Base-by-base conservation (phyloP, 148 eudicot genomes). In the Fagopyrum homotropicum region DNA sequence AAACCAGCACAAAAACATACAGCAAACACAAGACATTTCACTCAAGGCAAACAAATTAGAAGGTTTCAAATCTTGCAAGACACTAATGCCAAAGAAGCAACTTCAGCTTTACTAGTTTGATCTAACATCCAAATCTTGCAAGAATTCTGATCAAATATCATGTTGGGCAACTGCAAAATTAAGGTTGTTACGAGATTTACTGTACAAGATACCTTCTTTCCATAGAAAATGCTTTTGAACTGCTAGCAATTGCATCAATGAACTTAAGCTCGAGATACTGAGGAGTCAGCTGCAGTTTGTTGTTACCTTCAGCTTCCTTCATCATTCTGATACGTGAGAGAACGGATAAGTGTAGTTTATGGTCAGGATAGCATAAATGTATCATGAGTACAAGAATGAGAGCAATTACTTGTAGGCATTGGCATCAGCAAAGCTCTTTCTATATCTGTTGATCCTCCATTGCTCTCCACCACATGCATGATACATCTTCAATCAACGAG, bases 301-400 rank as follows among this genome's bases (percentile, higher is more conserved):
- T 87, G 86, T 93, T 91, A 77, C 93, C 95, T 81, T 93, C 98
- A 1, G 97, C 97, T 78, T 93, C 98, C 83, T 85, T 91, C 76
- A 88, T 74, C 50, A 89, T 84, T 75, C 98, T 22, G 26, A 22
- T 22, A 22, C 26, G 26, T 93, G 87, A 50, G 82, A 72, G 83
- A 57, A 19, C 19, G 44, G 44, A 68, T 30, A 70, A 10, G 45
- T 69, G 73, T 49, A 35, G 63, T 17, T 19, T 57, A 57, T 57
- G 29, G 30, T 57, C 54, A 22, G 26, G 26, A 22, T 22, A 22
- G 26, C 0, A 22, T 22, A 22, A 22, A 22, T 22, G 26, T 22
- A 22, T 22, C 30, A 57, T 19, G 17, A 54, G 57, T 45, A 29
- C 22, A 54, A 8, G 52, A 55, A 69, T 19, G 26, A 22, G 26